phyloP scores from a whole-genome alignment of 2,329 filamentous ascomycete genomes.

The Hypoxylon rubiginosum region DNA sequence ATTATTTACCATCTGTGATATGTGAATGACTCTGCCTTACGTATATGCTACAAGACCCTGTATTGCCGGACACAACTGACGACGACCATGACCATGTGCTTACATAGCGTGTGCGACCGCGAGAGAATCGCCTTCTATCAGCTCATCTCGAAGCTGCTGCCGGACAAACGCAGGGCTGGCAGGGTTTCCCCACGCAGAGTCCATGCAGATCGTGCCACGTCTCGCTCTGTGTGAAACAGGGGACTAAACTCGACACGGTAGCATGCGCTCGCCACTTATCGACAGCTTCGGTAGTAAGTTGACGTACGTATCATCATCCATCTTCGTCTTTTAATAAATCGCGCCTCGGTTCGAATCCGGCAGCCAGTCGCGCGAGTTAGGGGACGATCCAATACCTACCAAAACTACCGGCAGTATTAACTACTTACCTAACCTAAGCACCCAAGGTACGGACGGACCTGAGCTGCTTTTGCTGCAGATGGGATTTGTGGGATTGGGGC shows the following conservation, averaged over 20 bases:
- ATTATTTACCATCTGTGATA: not conserved
- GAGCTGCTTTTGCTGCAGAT: not conserved
- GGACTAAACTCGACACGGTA: not conserved
- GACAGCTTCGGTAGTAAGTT: not conserved
- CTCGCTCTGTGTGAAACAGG: conserved; percentile 22
- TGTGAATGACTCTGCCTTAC: conserved; percentile 9
- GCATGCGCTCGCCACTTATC: conserved; percentile 19
- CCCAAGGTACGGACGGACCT: conserved; percentile 10
- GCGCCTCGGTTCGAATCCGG: not conserved
- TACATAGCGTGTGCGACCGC: not conserved
- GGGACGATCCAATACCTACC: not conserved
- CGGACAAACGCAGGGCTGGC: conserved; percentile 25
- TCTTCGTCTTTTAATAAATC: conserved; percentile 11
- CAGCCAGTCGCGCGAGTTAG: conserved; percentile 26
- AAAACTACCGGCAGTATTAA: not conserved
- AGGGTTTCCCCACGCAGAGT: conserved; percentile 35
- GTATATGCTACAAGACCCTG: not conserved
- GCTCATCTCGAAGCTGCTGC: conserved; percentile 23
- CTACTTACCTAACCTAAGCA: not conserved
- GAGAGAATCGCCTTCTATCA: conserved; percentile 14
- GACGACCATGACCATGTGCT: not conserved
- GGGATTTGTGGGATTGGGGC: conserved; percentile 26
- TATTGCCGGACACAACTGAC: not conserved
- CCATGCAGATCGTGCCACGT: conserved; percentile 41
- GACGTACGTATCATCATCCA: not conserved